Base-by-base conservation (phyloP, 73 alveolate genomes). In the Blepharisma stoltei region DNA sequence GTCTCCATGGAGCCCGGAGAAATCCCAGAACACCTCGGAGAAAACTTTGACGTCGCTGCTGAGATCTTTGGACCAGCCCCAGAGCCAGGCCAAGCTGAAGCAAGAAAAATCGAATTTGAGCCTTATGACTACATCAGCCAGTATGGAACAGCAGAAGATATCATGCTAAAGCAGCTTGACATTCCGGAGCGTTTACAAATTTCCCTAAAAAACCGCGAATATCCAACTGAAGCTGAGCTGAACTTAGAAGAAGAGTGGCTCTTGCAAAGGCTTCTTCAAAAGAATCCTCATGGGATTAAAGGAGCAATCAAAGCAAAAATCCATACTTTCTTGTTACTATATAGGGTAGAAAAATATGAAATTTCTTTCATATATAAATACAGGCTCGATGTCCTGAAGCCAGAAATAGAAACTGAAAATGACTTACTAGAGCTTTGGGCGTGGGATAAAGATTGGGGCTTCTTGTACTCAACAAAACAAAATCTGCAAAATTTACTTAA, bases 401-500 rank as follows among this genome's bases (percentile, higher is more conserved):
- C 76, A 25, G 76, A 60, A 25, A 9, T 60, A 21, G 21, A 52
- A 14, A 14, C 18, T 60, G 67, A 52, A 52, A 20, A 52, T n/a
- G 76, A 60, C 21, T 14, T 60, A 11, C 21, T 9, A 27, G 55
- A 60, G 20, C 41, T 60, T 21, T 27, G 21, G 21, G n/a, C 14
- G 3, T 60, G 76, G 49, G 76, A 60, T 60, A 60, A 60, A 60
- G 76, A 60, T 11, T 60, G 76, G 49, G 49, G 41, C n/a, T 25
- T 11, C 21, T 14, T 37, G 3, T 60, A 20, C 21, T 25, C 76
- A 21, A 60, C 76, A n/a, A 25, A 25, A 60, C 76, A 60, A 37
- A 11, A n/a, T 1, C 14, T 60, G 41, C 14, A 37, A 60, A n/a
- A 1, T 27, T 14, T 60, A 3, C 20, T 11, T 60, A 27, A 37